Base-by-base conservation (phyloP, 2,329 filamentous ascomycete species). In the Periconia sp. region DNA sequence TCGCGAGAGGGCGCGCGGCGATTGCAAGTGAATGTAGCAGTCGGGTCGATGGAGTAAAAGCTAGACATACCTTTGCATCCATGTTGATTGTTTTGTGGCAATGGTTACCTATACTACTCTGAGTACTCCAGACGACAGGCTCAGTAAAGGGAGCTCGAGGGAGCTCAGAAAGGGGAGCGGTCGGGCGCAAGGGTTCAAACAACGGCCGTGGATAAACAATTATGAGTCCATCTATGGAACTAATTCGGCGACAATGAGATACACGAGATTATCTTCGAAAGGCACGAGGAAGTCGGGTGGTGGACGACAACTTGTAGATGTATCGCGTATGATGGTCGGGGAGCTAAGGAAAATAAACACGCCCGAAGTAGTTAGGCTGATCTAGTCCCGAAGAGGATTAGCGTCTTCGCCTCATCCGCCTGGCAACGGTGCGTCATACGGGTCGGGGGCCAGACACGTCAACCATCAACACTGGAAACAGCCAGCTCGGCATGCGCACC, bases 41-140 rank as follows among this genome's bases (percentile, higher is more conserved):
- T 19, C 4, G 17, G 16, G 26, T n/a, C n/a, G n/a, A n/a, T n/a
- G n/a, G n/a, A n/a, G n/a, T n/a, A n/a, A n/a, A n/a, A n/a, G n/a
- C n/a, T n/a, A n/a, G n/a, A n/a, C 61, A 61, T 65, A 75, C 73
- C 66, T 74, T 74, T 61, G 72, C 72, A 48, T 75, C 72, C 73
- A 74, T 74, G 50, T 34, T 69, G 59, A 37, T 49, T 40, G 45
- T 43, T 37, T 47, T 40, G 35, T 36, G 46, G 49, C 49, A 49
- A 57, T 59, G 49, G 50, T 43, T 49, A 43, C 41, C 23, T 50
- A 42, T 45, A 39, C 42, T 43, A 28, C 40, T 30, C 48, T 45
- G 40, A 46, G 46, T 47, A 44, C 22, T 44, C 44, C 24, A 40
- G 54, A 52, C 52, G 52, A 46, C 48, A 57, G 57, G 47, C 46